These are phyloP conservation scores for Mortierella sp. DNA, from an alignment of 371 early-diverging fungal species.

Conservation along the genomic window DNA sequence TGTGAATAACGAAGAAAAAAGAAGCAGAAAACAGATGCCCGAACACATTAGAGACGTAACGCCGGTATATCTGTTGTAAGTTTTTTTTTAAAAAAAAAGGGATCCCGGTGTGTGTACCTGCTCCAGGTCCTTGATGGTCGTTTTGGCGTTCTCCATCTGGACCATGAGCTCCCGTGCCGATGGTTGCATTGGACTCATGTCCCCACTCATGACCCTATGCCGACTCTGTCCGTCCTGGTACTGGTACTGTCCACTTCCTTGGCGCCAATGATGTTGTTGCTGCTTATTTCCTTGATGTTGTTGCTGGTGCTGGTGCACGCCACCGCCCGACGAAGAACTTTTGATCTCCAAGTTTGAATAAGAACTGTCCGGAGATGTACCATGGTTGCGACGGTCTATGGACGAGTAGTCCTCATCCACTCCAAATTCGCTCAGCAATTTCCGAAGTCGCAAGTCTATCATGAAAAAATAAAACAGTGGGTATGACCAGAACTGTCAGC, in stretches of 20 bases:
- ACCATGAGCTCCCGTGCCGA: slow-evolving; percentile 37
- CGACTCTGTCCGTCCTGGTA: slow-evolving; percentile 5
- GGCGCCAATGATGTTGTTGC: slow-evolving; percentile 1
- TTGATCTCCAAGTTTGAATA: not conserved
- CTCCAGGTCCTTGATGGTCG: slow-evolving; percentile 52
- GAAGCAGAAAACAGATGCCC: not conserved
- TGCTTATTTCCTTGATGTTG: not conserved
- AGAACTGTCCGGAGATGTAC: not conserved
- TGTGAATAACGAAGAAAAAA: not conserved
- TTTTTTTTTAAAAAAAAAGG: too few relatives aligned
- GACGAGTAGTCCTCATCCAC: slow-evolving; percentile 21
- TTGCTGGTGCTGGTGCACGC: too few relatives aligned
- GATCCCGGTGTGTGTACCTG: too few relatives aligned
- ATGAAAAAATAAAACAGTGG: not conserved
- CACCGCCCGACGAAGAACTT: not conserved
- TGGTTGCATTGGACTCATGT: slow-evolving; percentile 37
- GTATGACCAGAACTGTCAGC: too few relatives aligned
- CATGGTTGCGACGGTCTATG: not conserved
- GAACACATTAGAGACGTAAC: not conserved
- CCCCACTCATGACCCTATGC: slow-evolving; percentile 37
- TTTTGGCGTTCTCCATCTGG: slow-evolving; percentile 52
- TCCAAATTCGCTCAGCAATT: slow-evolving; percentile 29
- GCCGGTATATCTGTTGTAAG: too few relatives aligned
- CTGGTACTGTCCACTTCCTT: slow-evolving; percentile 1
- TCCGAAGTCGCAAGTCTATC: slow-evolving; percentile 25